Evolutionary conservation across 2,329 filamentous ascomycete genomes (phyloP).

Genomic region (Penicillium sp.): DNA sequence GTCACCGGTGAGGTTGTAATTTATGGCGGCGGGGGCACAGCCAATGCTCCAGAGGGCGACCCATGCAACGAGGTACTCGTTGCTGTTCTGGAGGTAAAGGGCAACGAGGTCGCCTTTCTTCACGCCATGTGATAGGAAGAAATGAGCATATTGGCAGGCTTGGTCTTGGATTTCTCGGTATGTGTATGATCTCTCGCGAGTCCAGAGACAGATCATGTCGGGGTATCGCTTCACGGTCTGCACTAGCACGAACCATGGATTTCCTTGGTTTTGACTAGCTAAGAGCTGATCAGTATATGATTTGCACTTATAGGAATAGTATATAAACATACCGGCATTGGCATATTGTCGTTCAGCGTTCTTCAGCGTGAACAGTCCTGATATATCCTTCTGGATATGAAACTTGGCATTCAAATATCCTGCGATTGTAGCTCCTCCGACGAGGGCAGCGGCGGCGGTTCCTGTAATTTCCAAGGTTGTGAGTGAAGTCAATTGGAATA

Average conservation of each 20-base stretch:
- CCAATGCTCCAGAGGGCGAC: conserved; percentile 64
- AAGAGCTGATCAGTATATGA: neutral
- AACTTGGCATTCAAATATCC: conserved; percentile 61
- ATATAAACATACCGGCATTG: conserved; percentile 46
- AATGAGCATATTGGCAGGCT: conserved; percentile 60
- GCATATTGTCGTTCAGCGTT: conserved; percentile 45
- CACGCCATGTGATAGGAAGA: conserved; percentile 59
- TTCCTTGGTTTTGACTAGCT: conserved; percentile 54
- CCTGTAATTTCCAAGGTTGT: conserved; percentile 6
- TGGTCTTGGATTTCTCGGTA: conserved; percentile 56
- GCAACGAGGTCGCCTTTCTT: conserved; percentile 60
- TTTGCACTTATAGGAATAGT: neutral
- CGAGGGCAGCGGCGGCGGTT: conserved; percentile 25
- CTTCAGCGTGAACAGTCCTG: conserved; percentile 43
- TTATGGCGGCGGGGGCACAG: conserved; percentile 67
- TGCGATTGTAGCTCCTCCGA: conserved; percentile 27
- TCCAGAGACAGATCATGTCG: conserved; percentile 64
- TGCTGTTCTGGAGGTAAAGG: conserved; percentile 65
- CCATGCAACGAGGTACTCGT: conserved; percentile 66
- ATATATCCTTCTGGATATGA: conserved; percentile 62
- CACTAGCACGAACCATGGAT: conserved; percentile 66
- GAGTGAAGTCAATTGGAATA: neutral
- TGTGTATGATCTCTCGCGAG: conserved; percentile 58
- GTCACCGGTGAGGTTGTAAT: conserved; percentile 64
- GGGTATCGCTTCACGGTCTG: conserved; percentile 52